Conservation (phyloP, 1,284 basidiomycete species). For the Puccinia polysora region DNA sequence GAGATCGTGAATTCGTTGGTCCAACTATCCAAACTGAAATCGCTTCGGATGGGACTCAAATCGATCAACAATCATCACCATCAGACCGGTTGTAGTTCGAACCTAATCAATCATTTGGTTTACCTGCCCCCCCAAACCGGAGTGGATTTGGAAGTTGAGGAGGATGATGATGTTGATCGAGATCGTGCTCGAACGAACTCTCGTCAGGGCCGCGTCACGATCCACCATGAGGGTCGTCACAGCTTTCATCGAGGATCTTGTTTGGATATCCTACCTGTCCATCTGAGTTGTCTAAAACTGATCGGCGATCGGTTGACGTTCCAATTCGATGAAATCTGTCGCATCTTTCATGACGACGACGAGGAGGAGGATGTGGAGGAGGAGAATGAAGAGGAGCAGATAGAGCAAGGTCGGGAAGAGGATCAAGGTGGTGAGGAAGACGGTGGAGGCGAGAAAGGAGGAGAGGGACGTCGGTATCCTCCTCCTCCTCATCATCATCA, state of each 20-base stretch:
- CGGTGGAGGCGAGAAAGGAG: background rate
- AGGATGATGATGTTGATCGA: too few species aligned
- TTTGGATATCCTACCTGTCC: background rate
- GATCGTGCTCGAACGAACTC: too few species aligned
- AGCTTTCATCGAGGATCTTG: background rate
- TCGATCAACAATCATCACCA: too few species aligned
- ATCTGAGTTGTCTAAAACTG: background rate
- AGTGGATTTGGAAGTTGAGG: too few species aligned
- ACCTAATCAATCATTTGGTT: background rate
- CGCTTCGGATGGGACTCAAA: background rate
- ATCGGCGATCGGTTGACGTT: background rate
- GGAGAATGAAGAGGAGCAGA: background rate
- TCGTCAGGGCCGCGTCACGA: background rate
- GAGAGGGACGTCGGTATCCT: background rate
- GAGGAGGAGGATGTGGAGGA: background rate
- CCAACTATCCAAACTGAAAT: constrained; percentile 6
- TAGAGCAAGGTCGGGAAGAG: background rate
- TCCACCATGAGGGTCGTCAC: background rate
- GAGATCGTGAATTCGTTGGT: constrained; percentile 18
- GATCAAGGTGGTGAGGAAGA: background rate
- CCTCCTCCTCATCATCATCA: background rate
- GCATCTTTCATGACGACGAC: background rate
- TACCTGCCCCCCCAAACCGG: too few species aligned
- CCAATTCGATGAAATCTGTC: background rate
- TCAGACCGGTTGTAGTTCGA: too few species aligned